Percentiles rank a stretch among this genome's conserved stretches.
Evolutionary conservation across 2,329 filamentous ascomycete genomes (phyloP).

Genomic region (Akanthomyces lecanii): DNA sequence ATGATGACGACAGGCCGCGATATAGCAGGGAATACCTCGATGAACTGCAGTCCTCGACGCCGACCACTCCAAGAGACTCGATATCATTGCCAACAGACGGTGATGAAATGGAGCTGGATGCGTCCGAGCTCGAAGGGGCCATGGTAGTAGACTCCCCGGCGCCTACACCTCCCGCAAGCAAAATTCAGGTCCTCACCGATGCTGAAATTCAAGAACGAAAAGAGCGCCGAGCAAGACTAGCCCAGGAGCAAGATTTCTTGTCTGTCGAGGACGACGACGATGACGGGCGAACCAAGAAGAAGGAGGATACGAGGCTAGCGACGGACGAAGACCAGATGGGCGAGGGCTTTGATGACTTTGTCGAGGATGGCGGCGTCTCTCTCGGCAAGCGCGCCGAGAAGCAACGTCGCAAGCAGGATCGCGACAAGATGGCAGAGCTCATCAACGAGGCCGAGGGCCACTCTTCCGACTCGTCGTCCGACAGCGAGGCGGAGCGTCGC

Average conservation of each 20-base stretch:
- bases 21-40: slow-evolving; percentile 86
- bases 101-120: slow-evolving; percentile 52
- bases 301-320: slow-evolving; percentile 69
- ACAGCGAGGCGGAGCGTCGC: slow-evolving; percentile 65
- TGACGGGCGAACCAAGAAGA: slow-evolving; percentile 48
- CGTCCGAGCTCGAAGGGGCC: slow-evolving; percentile 59
- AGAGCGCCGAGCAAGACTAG: slow-evolving; percentile 76
- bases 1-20: slow-evolving; percentile 65
- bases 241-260: slow-evolving; percentile 63
- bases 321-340: slow-evolving; percentile 87
- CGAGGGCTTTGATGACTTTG: slow-evolving; percentile 90
- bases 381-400: slow-evolving; percentile 75
- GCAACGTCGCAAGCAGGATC: slow-evolving; percentile 61
- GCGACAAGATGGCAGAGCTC: slow-evolving; percentile 75
- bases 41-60: slow-evolving; percentile 81
- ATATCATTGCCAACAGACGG: slow-evolving; percentile 41
- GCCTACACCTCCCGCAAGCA: slow-evolving; percentile 28
- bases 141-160: slow-evolving; percentile 54
- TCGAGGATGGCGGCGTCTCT: slow-evolving; percentile 76
- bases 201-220: slow-evolving; percentile 89
- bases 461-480: slow-evolving; percentile 59
- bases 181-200: slow-evolving; percentile 66
- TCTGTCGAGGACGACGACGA: slow-evolving; percentile 59
- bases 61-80: slow-evolving; percentile 69
- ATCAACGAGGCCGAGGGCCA: slow-evolving; percentile 74